Base-by-base conservation (phyloP, 805 yeast species). In the Starmerella kuoi region DNA sequence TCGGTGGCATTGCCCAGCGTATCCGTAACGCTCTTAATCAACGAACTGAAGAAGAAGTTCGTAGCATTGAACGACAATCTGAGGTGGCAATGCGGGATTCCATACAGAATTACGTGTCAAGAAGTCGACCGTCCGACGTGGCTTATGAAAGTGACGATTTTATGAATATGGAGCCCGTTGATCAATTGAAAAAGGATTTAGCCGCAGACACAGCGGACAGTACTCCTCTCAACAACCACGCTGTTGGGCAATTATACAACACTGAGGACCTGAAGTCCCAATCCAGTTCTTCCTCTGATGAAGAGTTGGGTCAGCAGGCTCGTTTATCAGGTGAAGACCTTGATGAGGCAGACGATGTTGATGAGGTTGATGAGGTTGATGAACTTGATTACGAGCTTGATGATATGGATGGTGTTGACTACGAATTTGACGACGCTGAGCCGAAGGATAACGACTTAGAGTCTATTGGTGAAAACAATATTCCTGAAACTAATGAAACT, bases 51-150 rank as follows among this genome's bases (percentile, higher is more conserved):
- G 44, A 31, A 7, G 49, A 44, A 20, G 34, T 22, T 8, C 37
- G 26, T 2, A 31, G 15, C 12, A 37, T 47, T n/a, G 38, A 41
- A 12, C 28, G 41, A n/a, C 46, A 46, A 34, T 42, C 46, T 2
- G 44, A 46, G 19, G 24, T 19, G 2, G 41, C 39, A 8, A 15
- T 24, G 40, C 25, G 23, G 9, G 41, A 37, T 7, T 22, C 39
- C 22, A 14, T 34, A 14, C 24, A 19, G 6, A 7, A n/a, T 11
- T 20, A 7, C 11, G 23, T 19, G 5, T 15, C 6, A 17, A 9
- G n/a, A n/a, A 15, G 6, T 32, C 15, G 20, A 15, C 6, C 17
- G 4, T 12, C 27, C 26, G 45, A 31, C 17, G 20, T 9, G 22
- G 37, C 14, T 12, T 23, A 28, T 18, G 18, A 20, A 24, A 47